Evolutionary conservation across 164 flowering plant genomes (phyloP).

Genomic region (Dillenia turbinata): DNA sequence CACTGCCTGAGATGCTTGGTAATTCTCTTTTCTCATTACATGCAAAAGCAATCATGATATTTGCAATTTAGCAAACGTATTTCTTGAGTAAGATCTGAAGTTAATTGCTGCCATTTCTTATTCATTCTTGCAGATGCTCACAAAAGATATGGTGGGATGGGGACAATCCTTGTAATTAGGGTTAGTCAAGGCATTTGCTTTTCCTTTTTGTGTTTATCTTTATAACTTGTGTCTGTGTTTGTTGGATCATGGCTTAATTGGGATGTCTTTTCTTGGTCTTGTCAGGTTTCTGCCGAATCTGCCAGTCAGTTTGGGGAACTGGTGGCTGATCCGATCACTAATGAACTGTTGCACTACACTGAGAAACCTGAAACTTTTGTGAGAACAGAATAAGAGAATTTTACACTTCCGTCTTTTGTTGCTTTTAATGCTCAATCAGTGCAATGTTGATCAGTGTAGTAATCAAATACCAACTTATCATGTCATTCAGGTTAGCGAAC

Average conservation of each 20-base stretch:
- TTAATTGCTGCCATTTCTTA: conserved; percentile 7
- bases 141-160: conserved; percentile 84
- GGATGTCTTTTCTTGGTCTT: neutral
- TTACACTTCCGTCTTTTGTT: neutral
- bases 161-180: conserved; percentile 89
- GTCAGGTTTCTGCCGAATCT: conserved; percentile 92
- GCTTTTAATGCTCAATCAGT: neutral
- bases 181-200: conserved; percentile 30
- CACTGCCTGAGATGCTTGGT: conserved; percentile 93
- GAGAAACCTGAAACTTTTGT: conserved; percentile 99
- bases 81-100: too few relatives aligned
- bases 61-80: neutral
- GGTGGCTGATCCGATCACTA: conserved; percentile 86
- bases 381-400: conserved; percentile 25
- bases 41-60: neutral
- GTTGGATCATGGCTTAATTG: neutral
- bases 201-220: neutral
- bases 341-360: conserved; percentile 89
- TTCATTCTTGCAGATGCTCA: conserved; percentile 68
- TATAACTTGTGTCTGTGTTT: neutral
- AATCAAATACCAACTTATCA: neutral
- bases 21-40: conserved; percentile 12
- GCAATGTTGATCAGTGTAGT: neutral
- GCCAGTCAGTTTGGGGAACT: conserved; percentile 93
- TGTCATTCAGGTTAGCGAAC: conserved; percentile 80